These are phyloP conservation scores for Trichoderma atrobrunneum DNA, from an alignment of 2,329 filamentous ascomycete genomes.

Conservation along the genomic window DNA sequence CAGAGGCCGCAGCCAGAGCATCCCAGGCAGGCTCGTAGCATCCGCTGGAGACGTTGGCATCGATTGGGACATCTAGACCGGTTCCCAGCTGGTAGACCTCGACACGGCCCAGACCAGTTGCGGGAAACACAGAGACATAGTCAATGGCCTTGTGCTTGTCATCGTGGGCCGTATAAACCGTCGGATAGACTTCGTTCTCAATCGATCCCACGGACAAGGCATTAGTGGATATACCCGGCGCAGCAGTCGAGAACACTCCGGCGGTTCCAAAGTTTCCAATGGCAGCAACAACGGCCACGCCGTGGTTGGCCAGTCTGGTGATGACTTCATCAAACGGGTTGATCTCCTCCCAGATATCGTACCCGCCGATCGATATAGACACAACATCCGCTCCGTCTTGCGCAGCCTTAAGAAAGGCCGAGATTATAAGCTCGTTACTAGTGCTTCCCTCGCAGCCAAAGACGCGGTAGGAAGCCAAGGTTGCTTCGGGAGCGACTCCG, in stretches of 20 bases:
- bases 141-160: background rate
- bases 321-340: slow-evolving; percentile 41
- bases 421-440: slow-evolving; percentile 50
- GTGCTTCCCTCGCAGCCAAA: slow-evolving; percentile 48
- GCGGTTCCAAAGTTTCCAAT: slow-evolving; percentile 27
- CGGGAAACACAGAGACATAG: background rate
- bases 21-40: background rate
- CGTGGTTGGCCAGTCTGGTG: slow-evolving; percentile 37
- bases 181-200: slow-evolving; percentile 4
- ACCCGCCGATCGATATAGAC: slow-evolving; percentile 25
- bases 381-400: slow-evolving; percentile 43
- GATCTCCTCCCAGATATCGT: slow-evolving; percentile 32
- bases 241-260: background rate
- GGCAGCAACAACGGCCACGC: slow-evolving; percentile 20
- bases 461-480: slow-evolving; percentile 50
- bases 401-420: slow-evolving; percentile 53
- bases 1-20: background rate
- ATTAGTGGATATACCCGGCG: background rate
- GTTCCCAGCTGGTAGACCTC: background rate
- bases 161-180: background rate
- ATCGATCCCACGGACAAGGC: background rate
- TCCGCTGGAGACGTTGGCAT: background rate
- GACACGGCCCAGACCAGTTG: background rate
- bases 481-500: slow-evolving; percentile 51
- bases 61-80: background rate